Conservation (phyloP, 2,329 filamentous ascomycete genomes). For the Emergomyces orientalis region DNA sequence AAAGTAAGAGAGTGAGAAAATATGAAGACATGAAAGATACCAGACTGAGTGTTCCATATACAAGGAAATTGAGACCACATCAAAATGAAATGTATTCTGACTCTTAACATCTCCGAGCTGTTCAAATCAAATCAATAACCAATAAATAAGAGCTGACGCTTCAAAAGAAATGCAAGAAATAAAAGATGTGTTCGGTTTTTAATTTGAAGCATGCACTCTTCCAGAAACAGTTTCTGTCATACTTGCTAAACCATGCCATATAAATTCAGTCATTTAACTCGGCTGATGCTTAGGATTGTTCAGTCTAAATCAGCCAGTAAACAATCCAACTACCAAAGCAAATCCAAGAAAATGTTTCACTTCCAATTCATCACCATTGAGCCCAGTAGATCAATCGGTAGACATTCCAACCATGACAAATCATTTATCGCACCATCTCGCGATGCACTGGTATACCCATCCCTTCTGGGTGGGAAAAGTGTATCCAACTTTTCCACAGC, state of each 20-base stretch:
- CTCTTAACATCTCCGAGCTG: neutral
- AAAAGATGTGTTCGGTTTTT: neutral
- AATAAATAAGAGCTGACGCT: neutral
- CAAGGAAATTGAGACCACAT: neutral
- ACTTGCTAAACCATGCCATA: neutral
- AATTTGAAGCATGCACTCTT: neutral
- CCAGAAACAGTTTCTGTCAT: neutral
- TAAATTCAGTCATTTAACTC: neutral
- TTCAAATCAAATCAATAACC: neutral
- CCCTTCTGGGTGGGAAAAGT: neutral
- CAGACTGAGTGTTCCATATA: neutral
- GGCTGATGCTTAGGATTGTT: neutral
- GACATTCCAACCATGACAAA: constrained; percentile 14
- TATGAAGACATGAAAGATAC: neutral
- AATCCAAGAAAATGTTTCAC: neutral
- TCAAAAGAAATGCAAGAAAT: neutral
- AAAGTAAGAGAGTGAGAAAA: neutral
- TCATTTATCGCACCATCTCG: constrained; percentile 6
- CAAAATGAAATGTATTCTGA: neutral
- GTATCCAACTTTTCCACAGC: constrained; percentile 9
- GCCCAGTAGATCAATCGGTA: constrained; percentile 12
- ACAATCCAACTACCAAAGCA: neutral
- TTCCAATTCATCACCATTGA: neutral
- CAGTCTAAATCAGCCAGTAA: neutral
- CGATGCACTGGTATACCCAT: neutral